Evolutionary conservation across 2,329 filamentous ascomycete genomes (phyloP).

Genomic region (Ilyonectria sp.): DNA sequence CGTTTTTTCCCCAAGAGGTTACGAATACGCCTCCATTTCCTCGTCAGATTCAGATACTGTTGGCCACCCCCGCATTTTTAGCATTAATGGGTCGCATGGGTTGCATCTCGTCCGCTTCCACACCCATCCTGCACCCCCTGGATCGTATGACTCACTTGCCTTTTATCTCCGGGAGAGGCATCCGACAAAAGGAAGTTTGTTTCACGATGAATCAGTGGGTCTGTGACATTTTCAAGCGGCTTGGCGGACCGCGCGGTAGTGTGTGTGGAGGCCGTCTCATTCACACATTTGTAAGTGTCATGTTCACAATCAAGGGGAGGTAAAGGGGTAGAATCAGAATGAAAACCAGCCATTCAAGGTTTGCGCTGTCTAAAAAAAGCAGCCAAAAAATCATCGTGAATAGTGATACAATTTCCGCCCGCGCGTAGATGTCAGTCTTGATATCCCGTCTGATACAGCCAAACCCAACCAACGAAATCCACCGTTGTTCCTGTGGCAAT

Average conservation of each 20-base stretch:
- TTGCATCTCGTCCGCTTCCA: slow-evolving; percentile 27
- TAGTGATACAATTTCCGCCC: slow-evolving; percentile 47
- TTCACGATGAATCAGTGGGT: slow-evolving; percentile 37
- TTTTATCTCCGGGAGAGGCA: slow-evolving; percentile 30
- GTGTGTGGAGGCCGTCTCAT: slow-evolving; percentile 23
- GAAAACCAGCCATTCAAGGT: slow-evolving; percentile 30
- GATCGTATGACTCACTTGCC: slow-evolving; percentile 41
- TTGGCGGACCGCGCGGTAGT: slow-evolving; percentile 34
- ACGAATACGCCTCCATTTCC: neutral
- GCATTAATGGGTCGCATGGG: slow-evolving; percentile 33
- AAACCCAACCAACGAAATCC: slow-evolving; percentile 24
- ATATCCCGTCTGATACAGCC: slow-evolving; percentile 32
- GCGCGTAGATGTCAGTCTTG: slow-evolving; percentile 44
- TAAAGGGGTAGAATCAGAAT: slow-evolving; percentile 18
- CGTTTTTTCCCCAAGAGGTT: slow-evolving; percentile 9
- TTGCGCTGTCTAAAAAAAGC: slow-evolving; percentile 30
- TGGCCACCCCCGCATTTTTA: slow-evolving; percentile 35
- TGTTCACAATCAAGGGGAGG: slow-evolving; percentile 23
- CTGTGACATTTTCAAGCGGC: slow-evolving; percentile 14
- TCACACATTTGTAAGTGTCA: slow-evolving; percentile 12
- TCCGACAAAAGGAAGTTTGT: slow-evolving; percentile 38
- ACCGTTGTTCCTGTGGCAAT: slow-evolving; percentile 20
- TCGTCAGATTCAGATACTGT: slow-evolving; percentile 29
- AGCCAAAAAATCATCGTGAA: slow-evolving; percentile 48
- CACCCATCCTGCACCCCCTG: slow-evolving; percentile 23